Conservation (phyloP, 176 grass and related monocot species). For the Areca catechu region DNA sequence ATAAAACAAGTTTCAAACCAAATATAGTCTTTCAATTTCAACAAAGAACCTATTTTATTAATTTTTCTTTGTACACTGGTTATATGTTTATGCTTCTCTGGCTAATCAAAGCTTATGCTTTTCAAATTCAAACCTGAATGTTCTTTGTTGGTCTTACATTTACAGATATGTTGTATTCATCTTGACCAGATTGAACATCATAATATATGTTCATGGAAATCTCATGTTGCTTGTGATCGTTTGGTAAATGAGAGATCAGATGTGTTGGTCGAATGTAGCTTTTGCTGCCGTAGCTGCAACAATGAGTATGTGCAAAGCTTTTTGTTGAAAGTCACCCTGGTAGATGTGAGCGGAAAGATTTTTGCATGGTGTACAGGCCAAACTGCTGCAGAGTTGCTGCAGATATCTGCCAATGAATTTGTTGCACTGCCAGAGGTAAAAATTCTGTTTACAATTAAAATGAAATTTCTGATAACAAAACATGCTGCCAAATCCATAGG, state of each 20-base stretch:
- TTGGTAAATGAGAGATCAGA: conserved; percentile 35
- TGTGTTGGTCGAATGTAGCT: conserved; percentile 37
- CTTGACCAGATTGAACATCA: conserved; percentile 43
- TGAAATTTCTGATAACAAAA: not conserved
- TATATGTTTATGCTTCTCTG: no score
- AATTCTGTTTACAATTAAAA: not conserved
- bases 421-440: conserved; percentile 66
- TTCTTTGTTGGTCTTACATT: conserved; percentile 12
- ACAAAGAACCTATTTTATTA: no score
- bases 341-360: conserved; percentile 54
- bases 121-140: not conserved
- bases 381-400: conserved; percentile 76
- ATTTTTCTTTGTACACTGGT: no score
- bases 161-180: conserved; percentile 57
- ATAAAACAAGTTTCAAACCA: no score
- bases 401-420: conserved; percentile 85
- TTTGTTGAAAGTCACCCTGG: conserved; percentile 52
- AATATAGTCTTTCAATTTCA: no score
- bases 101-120: not conserved
- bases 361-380: conserved; percentile 64
- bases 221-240: conserved; percentile 55
- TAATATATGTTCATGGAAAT: conserved; percentile 45
- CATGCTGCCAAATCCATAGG: not conserved
- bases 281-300: conserved; percentile 47
- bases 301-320: conserved; percentile 41